Percentiles rank a stretch among this genome's conserved stretches.
Conservation (phyloP, 768 basidiomycete species). For the Boletales sp. region DNA sequence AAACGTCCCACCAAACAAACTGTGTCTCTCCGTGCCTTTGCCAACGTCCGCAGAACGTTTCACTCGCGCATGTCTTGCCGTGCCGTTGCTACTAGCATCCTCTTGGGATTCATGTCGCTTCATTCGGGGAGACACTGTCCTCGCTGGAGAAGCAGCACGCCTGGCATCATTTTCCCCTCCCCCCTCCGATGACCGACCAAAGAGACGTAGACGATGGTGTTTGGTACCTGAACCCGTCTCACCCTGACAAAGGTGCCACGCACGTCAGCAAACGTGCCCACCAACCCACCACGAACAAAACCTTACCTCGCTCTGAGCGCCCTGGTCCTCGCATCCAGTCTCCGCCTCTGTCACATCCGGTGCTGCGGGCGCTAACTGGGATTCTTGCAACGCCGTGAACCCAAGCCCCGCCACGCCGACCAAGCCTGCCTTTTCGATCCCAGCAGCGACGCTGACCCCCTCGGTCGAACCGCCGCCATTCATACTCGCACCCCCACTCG, state of each 20-base stretch:
- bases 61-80: slow-evolving; percentile 37
- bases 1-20: slow-evolving; percentile 76
- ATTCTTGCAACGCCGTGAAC: slow-evolving; percentile 36
- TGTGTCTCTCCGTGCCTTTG: slow-evolving; percentile 57
- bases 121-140: slow-evolving; percentile 17
- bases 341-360: slow-evolving; percentile 15
- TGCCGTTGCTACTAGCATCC: slow-evolving; percentile 13
- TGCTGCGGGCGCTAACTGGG: slow-evolving; percentile 47
- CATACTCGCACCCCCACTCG: slow-evolving; percentile 25
- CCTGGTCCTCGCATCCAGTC: slow-evolving; percentile 46
- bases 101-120: slow-evolving; percentile 23
- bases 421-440: slow-evolving; percentile 19
- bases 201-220: slow-evolving; percentile 48
- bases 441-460: slow-evolving; percentile 12
- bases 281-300: slow-evolving; percentile 3
- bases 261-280: background rate
- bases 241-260: slow-evolving; percentile 27
- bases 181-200: slow-evolving; percentile 50
- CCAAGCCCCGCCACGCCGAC: slow-evolving; percentile 26
- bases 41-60: slow-evolving; percentile 51
- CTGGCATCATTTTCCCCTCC: slow-evolving; percentile 27
- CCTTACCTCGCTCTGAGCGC: slow-evolving; percentile 66
- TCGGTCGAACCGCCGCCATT: slow-evolving; percentile 23
- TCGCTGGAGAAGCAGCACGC: slow-evolving; percentile 20
- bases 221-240: slow-evolving; percentile 42